These are phyloP conservation scores for Tolypocladium inflatum DNA, from an alignment of 2,329 filamentous ascomycete species.

Conservation along the genomic window DNA sequence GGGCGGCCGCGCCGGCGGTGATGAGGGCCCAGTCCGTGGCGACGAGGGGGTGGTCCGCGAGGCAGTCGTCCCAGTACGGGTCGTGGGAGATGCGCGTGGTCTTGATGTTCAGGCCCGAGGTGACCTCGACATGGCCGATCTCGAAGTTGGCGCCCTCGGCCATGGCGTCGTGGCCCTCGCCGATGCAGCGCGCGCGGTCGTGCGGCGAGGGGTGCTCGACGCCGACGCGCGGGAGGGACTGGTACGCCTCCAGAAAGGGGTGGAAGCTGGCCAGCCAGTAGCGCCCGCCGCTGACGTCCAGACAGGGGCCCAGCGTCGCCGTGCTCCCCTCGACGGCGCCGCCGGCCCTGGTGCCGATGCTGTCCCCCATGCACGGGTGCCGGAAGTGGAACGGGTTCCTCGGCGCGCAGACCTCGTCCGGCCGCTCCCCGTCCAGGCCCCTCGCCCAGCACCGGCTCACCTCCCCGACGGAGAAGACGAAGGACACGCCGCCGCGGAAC, in stretches of 20 bases:
- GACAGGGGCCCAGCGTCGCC: conserved; percentile 31
- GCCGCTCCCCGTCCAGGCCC: conserved; percentile 24
- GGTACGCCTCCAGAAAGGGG: conserved; percentile 29
- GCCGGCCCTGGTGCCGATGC: conserved; percentile 26
- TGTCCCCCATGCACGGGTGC: conserved; percentile 35
- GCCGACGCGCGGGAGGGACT: conserved; percentile 13
- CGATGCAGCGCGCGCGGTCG: conserved; percentile 26
- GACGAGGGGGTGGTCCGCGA: conserved; percentile 28
- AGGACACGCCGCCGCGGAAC: conserved; percentile 19
- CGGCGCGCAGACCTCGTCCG: conserved; percentile 29
- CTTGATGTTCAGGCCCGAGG: conserved; percentile 30
- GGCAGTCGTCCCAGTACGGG: conserved; percentile 32
- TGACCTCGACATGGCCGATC: conserved; percentile 27
- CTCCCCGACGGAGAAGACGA: conserved; percentile 27
- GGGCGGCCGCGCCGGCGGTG: conserved; percentile 16
- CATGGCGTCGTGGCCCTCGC: conserved; percentile 27
- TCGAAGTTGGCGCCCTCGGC: conserved; percentile 15
- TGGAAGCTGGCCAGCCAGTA: conserved; percentile 36
- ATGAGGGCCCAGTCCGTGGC: conserved; percentile 36
- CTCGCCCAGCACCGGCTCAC: conserved; percentile 29
- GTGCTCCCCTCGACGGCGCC: conserved; percentile 23
- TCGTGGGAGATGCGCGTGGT: conserved; percentile 34
- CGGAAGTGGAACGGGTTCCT: conserved; percentile 33
- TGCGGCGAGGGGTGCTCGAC: conserved; percentile 31
- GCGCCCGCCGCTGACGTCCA: conserved; percentile 24